These are phyloP conservation scores for Hibiscus syriacus DNA, from an alignment of 345 rosid genomes.

Conservation along the genomic window DNA sequence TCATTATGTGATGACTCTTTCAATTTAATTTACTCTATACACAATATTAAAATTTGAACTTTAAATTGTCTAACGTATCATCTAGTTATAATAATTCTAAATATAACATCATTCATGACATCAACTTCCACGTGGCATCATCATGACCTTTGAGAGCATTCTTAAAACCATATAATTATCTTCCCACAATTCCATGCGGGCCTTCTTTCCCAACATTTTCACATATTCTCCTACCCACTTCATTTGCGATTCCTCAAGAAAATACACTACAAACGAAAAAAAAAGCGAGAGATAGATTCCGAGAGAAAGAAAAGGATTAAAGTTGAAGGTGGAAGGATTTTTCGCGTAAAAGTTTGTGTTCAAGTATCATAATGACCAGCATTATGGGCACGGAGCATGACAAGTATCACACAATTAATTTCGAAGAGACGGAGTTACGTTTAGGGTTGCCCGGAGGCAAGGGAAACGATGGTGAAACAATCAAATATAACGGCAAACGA, in stretches of 20 bases:
- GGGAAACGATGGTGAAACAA: conserved; percentile 19
- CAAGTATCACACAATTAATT: conserved; percentile 48
- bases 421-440: conserved; percentile 83
- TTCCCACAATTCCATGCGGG: conserved; percentile 15
- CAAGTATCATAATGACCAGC: conserved; percentile 4
- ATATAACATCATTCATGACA: conserved; percentile 48
- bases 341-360: background rate
- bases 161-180: conserved; percentile 21
- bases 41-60: too few species aligned
- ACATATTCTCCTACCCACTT: conserved; percentile 10
- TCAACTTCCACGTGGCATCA: conserved; percentile 50
- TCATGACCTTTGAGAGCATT: conserved; percentile 27
- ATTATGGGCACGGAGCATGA: conserved; percentile 12
- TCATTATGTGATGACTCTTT: too few species aligned
- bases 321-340: background rate
- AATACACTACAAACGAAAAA: background rate
- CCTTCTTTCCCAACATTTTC: conserved; percentile 19
- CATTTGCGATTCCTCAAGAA: background rate
- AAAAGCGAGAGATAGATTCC: background rate
- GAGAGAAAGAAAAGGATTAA: background rate
- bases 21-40: too few species aligned
- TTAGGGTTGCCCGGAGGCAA: conserved; percentile 59
- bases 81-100: too few species aligned
- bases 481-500: conserved; percentile 48
- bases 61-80: too few species aligned